Evolutionary conservation across 1,284 basidiomycete species (phyloP).

Genomic region (Athelia psychrophila): DNA sequence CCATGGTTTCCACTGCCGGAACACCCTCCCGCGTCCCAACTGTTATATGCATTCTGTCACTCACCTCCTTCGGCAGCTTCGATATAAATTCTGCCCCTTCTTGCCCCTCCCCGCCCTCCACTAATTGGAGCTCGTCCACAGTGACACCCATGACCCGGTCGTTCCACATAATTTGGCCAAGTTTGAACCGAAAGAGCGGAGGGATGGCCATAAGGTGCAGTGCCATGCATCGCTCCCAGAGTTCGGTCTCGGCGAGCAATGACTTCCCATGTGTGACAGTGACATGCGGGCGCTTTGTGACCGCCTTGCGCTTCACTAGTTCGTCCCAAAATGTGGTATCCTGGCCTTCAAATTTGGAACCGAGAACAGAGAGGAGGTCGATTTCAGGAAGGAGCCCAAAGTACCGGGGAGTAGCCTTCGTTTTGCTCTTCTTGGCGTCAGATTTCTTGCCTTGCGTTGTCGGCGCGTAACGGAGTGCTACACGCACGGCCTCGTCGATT

Average conservation of each 20-base stretch:
- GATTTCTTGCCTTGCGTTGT: constrained; percentile 28
- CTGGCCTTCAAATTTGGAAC: constrained; percentile 22
- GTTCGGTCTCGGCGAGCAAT: constrained; percentile 41
- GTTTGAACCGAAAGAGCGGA: constrained; percentile 59
- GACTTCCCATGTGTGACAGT: constrained; percentile 80
- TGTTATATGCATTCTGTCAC: constrained; percentile 77
- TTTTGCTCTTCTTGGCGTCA: constrained; percentile 28
- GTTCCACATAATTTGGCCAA: constrained; percentile 76
- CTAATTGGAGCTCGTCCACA: constrained; percentile 53
- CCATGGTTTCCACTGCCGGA: constrained; percentile 69
- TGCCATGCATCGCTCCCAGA: constrained; percentile 68
- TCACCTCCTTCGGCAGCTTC: constrained; percentile 45
- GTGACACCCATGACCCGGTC: constrained; percentile 77
- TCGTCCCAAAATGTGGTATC: constrained; percentile 44
- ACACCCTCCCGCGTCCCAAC: constrained; percentile 73
- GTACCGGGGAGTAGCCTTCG: constrained; percentile 49
- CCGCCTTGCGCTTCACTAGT: constrained; percentile 45
- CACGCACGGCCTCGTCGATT: constrained; percentile 58
- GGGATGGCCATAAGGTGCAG: constrained; percentile 41
- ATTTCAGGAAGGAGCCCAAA: constrained; percentile 78
- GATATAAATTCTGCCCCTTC: constrained; percentile 47
- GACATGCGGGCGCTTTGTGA: constrained; percentile 74
- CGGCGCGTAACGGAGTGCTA: constrained; percentile 50
- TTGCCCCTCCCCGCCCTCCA: constrained; percentile 21
- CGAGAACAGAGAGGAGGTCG: constrained; percentile 50